Evolutionary conservation across 2,329 filamentous ascomycete species (phyloP), one percentile per base, ranked within the genome.

Genomic region (Furcasterigmium sp.): DNA sequence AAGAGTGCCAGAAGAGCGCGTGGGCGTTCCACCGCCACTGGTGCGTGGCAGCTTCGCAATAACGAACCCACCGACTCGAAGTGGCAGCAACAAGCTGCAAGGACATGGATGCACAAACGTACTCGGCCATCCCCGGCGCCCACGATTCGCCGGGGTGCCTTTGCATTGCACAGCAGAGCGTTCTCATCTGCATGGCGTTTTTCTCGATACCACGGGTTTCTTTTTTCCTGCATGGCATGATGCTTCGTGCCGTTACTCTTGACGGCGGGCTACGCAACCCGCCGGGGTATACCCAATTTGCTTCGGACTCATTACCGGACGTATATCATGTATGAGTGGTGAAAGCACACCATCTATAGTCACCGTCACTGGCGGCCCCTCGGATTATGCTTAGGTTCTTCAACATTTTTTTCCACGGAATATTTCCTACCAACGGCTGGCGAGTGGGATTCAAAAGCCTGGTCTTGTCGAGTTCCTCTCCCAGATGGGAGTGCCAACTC

Each of bases 1-100:
- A 98, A 68, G 93, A 98, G 65, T 98, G 93, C 67, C 93, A 98
- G 69, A 97, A 97, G 74, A 94, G 88, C 55, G 94, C 93, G 9
- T 98, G 93, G 93, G 90, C 93, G 21, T 97, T 90, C 67, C 93
- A 98, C 63, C 84, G 93, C 48, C 94, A 97, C 68, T 98, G 93
- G 93, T 98, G 93, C 63, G 85, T 93, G 46, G 84, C 85, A 46
- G 87, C 87, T 39, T 70, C 75, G 26, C 72, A 75, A 65, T 78
- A 62, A 63, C 44, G 30, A 17, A n/a, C 23, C 7, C 23, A 26
- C 23, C 7, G 7, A 7, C 11, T 26, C 23, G 11, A 26, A 11
- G 11, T 26, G 23, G 23, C 23, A 26, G 23, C 23, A 26, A 7
- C 23, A 26, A 11, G 23, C 23, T 26, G 23, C 23, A 26, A 7